Conservation (phyloP, 2,329 filamentous ascomycete genomes). For the Colletotrichum lentis region DNA sequence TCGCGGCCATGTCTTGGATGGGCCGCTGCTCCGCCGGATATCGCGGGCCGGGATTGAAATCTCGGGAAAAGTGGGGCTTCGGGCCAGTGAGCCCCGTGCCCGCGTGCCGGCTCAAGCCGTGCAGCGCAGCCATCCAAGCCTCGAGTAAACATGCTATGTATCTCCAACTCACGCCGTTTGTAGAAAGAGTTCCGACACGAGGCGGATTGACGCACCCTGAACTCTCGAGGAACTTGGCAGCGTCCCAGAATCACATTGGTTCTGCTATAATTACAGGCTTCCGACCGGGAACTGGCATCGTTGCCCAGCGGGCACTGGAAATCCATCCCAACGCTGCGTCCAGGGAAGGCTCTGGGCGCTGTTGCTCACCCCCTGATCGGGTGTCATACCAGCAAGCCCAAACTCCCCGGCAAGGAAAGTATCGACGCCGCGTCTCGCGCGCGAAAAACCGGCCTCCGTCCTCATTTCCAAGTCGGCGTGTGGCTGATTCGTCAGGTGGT, state of each 20-base stretch:
- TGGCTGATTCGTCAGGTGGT: constrained; percentile 25
- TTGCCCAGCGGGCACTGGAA: neutral
- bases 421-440: constrained; percentile 19
- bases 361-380: neutral
- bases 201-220: neutral
- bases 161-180: neutral
- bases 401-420: constrained; percentile 6
- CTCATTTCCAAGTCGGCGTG: neutral
- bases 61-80: neutral
- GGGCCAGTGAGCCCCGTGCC: neutral
- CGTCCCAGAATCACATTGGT: neutral
- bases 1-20: no score
- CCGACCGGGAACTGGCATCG: neutral
- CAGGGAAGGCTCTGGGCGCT: neutral
- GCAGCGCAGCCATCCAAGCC: neutral
- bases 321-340: neutral
- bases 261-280: neutral
- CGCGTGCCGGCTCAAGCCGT: neutral
- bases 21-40: neutral
- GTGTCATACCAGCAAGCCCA: constrained; percentile 11
- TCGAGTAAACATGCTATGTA: neutral
- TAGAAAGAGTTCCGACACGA: no score
- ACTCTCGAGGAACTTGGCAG: neutral
- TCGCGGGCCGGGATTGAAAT: neutral
- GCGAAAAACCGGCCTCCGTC: neutral